A percentile compares a stretch with the other conserved stretches of the same genome.
Conservation (phyloP, 225 moss, liverwort and hornwort genomes). For the Marchantia polymorpha region DNA sequence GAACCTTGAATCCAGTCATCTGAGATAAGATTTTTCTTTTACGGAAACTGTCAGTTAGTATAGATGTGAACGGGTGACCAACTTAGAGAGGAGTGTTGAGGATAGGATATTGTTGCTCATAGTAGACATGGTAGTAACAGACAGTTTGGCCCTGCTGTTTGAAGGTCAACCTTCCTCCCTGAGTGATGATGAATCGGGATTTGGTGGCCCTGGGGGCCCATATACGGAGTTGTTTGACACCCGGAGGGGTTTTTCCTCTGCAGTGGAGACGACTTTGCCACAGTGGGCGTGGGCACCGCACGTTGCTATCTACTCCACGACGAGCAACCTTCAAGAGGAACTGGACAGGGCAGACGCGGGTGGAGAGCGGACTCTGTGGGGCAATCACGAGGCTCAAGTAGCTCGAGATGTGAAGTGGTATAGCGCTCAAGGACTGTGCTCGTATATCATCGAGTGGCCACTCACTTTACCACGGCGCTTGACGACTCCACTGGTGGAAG, state of each 20-base stretch:
- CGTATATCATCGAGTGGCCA: conserved; percentile 59
- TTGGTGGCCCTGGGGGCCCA: conserved; percentile 30
- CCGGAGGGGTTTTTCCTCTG: conserved; percentile 52
- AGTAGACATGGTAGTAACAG: conserved; percentile 22
- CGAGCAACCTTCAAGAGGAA: conserved; percentile 36
- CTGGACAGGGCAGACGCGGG: conserved; percentile 15
- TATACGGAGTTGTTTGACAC: conserved; percentile 47
- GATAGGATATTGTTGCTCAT: neutral
- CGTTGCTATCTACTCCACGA: conserved; percentile 91
- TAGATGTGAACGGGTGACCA: too few relatives aligned
- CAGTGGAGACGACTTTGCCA: conserved; percentile 66
- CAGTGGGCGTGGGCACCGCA: conserved; percentile 99
- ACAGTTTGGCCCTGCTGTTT: conserved; percentile 20
- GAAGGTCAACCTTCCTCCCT: conserved; percentile 32
- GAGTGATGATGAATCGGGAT: conserved; percentile 33
- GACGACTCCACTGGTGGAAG: conserved; percentile 77
- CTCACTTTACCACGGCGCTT: conserved; percentile 80
- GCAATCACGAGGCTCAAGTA: conserved; percentile 76
- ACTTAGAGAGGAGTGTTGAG: neutral
- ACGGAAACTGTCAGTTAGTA: neutral
- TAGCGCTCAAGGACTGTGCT: conserved; percentile 48
- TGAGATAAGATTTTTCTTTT: neutral
- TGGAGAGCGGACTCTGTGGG: conserved; percentile 74
- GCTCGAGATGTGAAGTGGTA: conserved; percentile 38
- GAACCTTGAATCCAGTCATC: neutral